Percentiles rank a stretch among this genome's conserved stretches.
phyloP scores from a whole-genome alignment of 2,329 filamentous ascomycete genomes.

The Tolypocladium amazonense region DNA sequence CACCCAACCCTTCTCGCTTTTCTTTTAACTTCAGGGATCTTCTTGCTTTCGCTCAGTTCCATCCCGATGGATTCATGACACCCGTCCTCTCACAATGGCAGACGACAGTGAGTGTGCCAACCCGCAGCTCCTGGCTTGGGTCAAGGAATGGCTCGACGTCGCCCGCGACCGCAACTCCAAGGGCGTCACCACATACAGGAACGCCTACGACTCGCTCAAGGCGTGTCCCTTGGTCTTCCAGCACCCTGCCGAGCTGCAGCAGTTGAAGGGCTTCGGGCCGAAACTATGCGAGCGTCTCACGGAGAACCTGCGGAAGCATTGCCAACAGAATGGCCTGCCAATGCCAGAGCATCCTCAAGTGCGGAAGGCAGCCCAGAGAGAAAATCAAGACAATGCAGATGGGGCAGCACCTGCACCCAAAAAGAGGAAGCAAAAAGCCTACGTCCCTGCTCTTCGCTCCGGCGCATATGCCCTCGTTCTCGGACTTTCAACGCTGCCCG shows the following conservation, averaged over 20 bases:
- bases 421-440: constrained; percentile 53
- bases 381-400: constrained; percentile 24
- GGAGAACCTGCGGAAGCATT: constrained; percentile 48
- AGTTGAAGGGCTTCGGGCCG: constrained; percentile 63
- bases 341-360: constrained; percentile 50
- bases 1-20: neutral
- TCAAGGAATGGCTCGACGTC: constrained; percentile 66
- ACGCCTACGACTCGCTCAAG: constrained; percentile 68
- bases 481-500: constrained; percentile 49
- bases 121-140: constrained; percentile 59
- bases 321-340: constrained; percentile 53
- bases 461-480: constrained; percentile 65
- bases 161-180: constrained; percentile 61
- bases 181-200: constrained; percentile 60
- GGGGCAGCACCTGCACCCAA: constrained; percentile 25
- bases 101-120: constrained; percentile 46
- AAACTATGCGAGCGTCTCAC: constrained; percentile 62
- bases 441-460: constrained; percentile 62
- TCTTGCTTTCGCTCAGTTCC: neutral
- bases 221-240: constrained; percentile 59
- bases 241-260: constrained; percentile 63
- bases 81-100: neutral
- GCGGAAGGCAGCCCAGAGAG: constrained; percentile 26
- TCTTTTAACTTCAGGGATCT: neutral
- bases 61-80: neutral